phyloP scores from a whole-genome alignment of 805 yeast species.

The Wickerhamiella kazuoi region DNA sequence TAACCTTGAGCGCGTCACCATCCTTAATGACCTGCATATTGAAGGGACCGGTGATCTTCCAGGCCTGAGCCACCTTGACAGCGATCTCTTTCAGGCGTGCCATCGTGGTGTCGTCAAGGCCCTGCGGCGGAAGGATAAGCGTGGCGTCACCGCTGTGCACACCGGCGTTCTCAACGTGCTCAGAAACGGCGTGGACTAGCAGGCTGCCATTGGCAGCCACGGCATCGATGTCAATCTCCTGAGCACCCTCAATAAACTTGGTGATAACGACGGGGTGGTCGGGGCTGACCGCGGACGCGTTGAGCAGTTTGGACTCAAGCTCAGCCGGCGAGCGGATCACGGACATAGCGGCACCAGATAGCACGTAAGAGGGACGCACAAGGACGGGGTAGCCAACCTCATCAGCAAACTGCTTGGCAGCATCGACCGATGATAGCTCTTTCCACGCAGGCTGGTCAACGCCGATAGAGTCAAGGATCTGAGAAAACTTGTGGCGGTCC shows the following conservation, averaged over 20 bases:
- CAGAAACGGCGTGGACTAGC: conserved; percentile 87
- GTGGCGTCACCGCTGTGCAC: conserved; percentile 98
- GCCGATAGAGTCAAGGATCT: conserved; percentile 77
- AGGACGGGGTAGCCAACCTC: conserved; percentile 87
- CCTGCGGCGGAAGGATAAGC: conserved; percentile 80
- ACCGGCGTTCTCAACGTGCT: conserved; percentile 97
- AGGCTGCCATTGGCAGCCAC: conserved; percentile 83
- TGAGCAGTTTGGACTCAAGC: conserved; percentile 60
- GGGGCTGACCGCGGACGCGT: conserved; percentile 82
- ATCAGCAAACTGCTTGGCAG: conserved; percentile 71
- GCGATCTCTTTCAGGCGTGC: conserved; percentile 70
- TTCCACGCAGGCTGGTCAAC: conserved; percentile 98
- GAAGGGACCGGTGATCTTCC: conserved; percentile 95
- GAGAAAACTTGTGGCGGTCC: conserved; percentile 94
- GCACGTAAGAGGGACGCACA: conserved; percentile 92
- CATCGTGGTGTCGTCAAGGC: conserved; percentile 47
- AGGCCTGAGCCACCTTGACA: conserved; percentile 82
- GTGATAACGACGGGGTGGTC: conserved; percentile 97
- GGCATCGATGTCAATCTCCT: conserved; percentile 94
- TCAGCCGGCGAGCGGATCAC: conserved; percentile 68
- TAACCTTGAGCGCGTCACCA: conserved; percentile 88
- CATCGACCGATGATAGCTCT: conserved; percentile 72
- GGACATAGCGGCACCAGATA: conserved; percentile 98
- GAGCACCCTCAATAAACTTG: conserved; percentile 87
- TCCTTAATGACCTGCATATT: conserved; percentile 97